phyloP scores from a whole-genome alignment of 192 early-diverging fungal genomes.

The Backusella circina region DNA sequence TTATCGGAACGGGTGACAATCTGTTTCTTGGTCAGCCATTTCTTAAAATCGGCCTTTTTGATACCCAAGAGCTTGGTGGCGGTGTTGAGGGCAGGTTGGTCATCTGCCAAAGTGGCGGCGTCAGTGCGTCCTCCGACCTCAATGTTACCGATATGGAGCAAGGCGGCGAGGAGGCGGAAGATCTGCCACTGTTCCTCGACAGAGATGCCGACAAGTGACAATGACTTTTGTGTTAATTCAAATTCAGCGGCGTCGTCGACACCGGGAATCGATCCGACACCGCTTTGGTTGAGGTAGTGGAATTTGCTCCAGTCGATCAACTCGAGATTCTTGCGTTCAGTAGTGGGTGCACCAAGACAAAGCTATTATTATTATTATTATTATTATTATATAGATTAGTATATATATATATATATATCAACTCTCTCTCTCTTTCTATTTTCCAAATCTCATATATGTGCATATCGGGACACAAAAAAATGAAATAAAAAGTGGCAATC shows the following conservation, averaged over 20 bases:
- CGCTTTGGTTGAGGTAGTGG: constrained; percentile 86
- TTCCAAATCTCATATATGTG: neutral
- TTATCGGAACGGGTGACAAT: constrained; percentile 91
- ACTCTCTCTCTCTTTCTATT: neutral
- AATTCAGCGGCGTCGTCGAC: constrained; percentile 95
- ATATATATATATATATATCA: too few species aligned
- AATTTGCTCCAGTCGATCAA: constrained; percentile 72
- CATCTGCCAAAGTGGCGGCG: constrained; percentile 76
- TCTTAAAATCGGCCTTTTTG: constrained; percentile 76
- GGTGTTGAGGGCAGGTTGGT: constrained; percentile 66
- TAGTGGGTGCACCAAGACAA: constrained; percentile 81
- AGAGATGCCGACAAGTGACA: constrained; percentile 86
- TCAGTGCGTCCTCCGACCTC: constrained; percentile 67
- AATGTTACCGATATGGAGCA: constrained; percentile 97
- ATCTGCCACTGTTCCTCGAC: constrained; percentile 83
- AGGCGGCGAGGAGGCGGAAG: constrained; percentile 85
- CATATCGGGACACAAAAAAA: neutral
- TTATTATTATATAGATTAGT: neutral
- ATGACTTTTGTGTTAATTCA: constrained; percentile 76
- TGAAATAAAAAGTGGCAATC: too few species aligned
- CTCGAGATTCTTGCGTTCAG: constrained; percentile 76
- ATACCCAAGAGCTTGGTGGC: constrained; percentile 81
- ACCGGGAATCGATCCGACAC: constrained; percentile 69
- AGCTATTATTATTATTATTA: constrained; percentile 39
- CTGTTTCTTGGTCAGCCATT: constrained; percentile 96